Conservation (phyloP, 2,329 filamentous ascomycete genomes). For the Penicillium sp. region DNA sequence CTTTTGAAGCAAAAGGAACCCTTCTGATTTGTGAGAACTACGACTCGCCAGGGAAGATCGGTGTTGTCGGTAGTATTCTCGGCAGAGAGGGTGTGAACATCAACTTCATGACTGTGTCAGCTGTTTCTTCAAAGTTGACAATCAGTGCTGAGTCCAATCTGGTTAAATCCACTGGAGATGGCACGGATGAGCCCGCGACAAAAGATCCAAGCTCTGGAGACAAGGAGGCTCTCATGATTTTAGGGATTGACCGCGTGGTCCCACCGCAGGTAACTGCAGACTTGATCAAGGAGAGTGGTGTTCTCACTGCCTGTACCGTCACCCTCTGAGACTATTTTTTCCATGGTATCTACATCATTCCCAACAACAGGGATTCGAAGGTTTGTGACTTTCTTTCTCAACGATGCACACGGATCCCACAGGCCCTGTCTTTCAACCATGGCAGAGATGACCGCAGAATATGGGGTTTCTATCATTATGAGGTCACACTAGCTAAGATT, state of each 20-base stretch:
- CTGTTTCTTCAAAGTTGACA: constrained; percentile 31
- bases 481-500: not conserved
- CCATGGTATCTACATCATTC: not conserved
- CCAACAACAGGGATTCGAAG: not conserved
- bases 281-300: constrained; percentile 52
- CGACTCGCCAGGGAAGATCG: constrained; percentile 80
- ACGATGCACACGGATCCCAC: not conserved
- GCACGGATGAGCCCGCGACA: not conserved
- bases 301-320: constrained; percentile 56
- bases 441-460: not conserved
- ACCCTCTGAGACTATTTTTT: constrained; percentile 32
- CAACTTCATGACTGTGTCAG: constrained; percentile 73
- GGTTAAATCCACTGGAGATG: constrained; percentile 4
- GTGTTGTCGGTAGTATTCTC: constrained; percentile 70
- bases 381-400: not conserved
- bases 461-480: not conserved
- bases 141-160: not conserved
- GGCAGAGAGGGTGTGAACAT: constrained; percentile 75
- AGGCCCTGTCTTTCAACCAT: not conserved
- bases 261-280: constrained; percentile 55
- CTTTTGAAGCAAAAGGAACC: constrained; percentile 72
- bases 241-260: constrained; percentile 70
- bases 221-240: constrained; percentile 78
- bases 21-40: constrained; percentile 80
- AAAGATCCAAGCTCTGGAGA: not conserved